Evolutionary conservation across 495 filamentous ascomycete species (phyloP).

Genomic region (Talaromyces nanjingensis): DNA sequence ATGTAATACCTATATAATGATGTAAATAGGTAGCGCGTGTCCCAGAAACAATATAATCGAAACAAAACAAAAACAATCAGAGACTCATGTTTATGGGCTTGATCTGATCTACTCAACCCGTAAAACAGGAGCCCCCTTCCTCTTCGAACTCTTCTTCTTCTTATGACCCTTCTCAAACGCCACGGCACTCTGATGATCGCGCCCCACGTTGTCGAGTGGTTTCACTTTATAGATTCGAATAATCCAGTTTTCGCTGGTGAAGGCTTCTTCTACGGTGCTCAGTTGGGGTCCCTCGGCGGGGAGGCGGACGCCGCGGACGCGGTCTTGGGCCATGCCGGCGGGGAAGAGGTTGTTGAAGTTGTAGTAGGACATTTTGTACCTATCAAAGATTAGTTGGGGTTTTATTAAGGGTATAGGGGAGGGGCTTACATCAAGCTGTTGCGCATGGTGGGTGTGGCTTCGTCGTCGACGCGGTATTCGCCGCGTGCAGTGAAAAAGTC

Average conservation of each 20-base stretch:
- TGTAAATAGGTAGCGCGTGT: neutral
- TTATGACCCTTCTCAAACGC: constrained; percentile 91
- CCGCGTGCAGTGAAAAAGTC: constrained; percentile 93
- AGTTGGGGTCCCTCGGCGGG: constrained; percentile 82
- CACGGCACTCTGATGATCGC: constrained; percentile 76
- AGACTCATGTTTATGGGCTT: too few relatives aligned
- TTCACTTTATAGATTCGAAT: constrained; percentile 99
- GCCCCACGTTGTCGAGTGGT: constrained; percentile 90
- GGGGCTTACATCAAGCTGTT: constrained; percentile 92
- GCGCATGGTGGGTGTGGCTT: constrained; percentile 96
- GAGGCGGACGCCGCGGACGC: constrained; percentile 75
- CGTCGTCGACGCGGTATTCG: constrained; percentile 90
- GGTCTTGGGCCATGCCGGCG: constrained; percentile 81
- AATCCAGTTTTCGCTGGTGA: constrained; percentile 99
- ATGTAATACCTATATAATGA: neutral
- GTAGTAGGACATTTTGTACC: constrained; percentile 99
- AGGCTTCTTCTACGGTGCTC: constrained; percentile 89
- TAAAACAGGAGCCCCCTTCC: constrained; percentile 71
- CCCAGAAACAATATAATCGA: neutral
- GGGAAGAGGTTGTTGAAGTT: constrained; percentile 94
- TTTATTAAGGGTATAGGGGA: too few relatives aligned
- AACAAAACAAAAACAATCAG: neutral
- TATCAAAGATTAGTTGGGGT: constrained; percentile 46
- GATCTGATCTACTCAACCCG: constrained; percentile 61
- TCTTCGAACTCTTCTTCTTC: constrained; percentile 81